Conservation (phyloP, 768 basidiomycete genomes). For the Panaeolus cyanescens region DNA sequence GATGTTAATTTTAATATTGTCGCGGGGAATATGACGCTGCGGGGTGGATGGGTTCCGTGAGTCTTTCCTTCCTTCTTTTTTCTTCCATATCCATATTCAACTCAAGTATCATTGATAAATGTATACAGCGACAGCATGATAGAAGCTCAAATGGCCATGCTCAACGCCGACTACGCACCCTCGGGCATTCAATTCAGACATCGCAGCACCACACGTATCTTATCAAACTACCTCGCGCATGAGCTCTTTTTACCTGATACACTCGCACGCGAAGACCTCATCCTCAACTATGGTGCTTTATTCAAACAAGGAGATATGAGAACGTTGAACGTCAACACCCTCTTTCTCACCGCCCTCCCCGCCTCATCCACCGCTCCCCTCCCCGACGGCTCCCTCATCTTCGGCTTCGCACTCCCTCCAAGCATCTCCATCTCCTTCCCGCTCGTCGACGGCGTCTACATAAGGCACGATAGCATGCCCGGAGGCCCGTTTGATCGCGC, state of each 20-base stretch:
- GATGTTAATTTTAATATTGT: conserved; percentile 16
- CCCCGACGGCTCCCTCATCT: conserved; percentile 24
- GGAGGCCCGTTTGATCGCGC: conserved; percentile 29
- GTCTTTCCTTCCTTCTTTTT: conserved; percentile 1
- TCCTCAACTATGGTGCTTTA: background rate
- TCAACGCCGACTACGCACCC: conserved; percentile 32
- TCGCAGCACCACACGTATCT: conserved; percentile 27
- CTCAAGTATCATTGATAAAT: background rate
- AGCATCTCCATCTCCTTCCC: conserved; percentile 26
- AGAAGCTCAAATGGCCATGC: conserved; percentile 28
- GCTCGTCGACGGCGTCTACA: conserved; percentile 36
- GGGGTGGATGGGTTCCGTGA: conserved; percentile 22
- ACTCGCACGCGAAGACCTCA: background rate
- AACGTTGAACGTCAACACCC: background rate
- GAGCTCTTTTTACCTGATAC: conserved; percentile 1
- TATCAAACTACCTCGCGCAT: conserved; percentile 24
- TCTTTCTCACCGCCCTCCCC: background rate
- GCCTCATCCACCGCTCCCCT: conserved; percentile 16
- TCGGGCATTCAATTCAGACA: conserved; percentile 33
- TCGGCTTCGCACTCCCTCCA: conserved; percentile 42
- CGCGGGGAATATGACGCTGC: conserved; percentile 13
- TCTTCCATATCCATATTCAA: too few relatives aligned
- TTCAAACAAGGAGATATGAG: background rate
- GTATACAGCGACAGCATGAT: conserved; percentile 22
- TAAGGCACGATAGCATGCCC: conserved; percentile 23